Evolutionary conservation across 2,329 filamentous ascomycete species (phyloP).

Genomic region (Fusarium miscanthi): DNA sequence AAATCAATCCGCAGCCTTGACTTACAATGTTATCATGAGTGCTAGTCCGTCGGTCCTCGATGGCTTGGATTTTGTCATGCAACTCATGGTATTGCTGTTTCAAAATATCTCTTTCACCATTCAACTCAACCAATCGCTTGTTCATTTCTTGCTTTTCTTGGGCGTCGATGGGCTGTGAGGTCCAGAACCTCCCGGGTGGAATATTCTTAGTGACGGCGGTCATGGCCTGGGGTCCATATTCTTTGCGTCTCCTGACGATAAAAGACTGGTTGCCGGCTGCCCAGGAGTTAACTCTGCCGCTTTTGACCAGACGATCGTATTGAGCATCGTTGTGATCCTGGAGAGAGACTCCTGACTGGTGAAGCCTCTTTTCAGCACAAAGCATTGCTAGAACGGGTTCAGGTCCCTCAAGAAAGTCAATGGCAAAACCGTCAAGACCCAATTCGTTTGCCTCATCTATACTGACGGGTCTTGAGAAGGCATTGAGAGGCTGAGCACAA

Average conservation of each 20-base stretch:
- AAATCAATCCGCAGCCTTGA: neutral
- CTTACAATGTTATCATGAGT: conserved; percentile 55
- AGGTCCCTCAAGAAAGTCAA: conserved; percentile 84
- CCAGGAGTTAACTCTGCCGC: conserved; percentile 72
- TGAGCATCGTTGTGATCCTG: conserved; percentile 73
- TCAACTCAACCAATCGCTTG: conserved; percentile 59
- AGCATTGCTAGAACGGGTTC: conserved; percentile 88
- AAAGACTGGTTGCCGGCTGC: conserved; percentile 74
- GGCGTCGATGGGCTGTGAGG: conserved; percentile 77
- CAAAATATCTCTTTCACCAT: conserved; percentile 50
- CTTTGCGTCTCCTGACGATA: conserved; percentile 74
- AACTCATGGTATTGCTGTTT: conserved; percentile 49
- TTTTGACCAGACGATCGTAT: conserved; percentile 71
- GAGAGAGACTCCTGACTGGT: conserved; percentile 74
- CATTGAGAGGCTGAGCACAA: conserved; percentile 63
- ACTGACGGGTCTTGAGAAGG: conserved; percentile 66
- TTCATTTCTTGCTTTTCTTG: conserved; percentile 72
- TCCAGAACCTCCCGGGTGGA: conserved; percentile 75
- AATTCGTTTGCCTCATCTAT: conserved; percentile 63
- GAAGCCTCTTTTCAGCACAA: conserved; percentile 76
- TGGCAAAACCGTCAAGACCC: conserved; percentile 83
- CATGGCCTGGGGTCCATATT: conserved; percentile 81
- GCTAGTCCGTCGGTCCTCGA: conserved; percentile 57
- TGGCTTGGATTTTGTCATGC: conserved; percentile 53
- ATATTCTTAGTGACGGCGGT: conserved; percentile 76